Percentiles rank a stretch among this genome's conserved stretches.
Conservation (phyloP, 306 rosid species). For the Citrullus colocynthis region DNA sequence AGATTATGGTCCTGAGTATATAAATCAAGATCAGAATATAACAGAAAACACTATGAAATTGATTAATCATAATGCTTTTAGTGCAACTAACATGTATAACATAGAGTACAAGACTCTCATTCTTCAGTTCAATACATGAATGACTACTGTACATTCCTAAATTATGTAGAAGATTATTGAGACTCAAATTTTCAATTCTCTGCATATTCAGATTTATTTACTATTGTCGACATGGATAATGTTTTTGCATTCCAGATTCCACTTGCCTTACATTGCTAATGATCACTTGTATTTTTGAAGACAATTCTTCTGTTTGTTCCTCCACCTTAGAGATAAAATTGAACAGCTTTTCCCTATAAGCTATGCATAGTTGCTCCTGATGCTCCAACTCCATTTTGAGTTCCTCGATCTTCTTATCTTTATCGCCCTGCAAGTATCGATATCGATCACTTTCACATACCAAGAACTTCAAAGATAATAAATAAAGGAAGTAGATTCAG, state of each 20-base stretch:
- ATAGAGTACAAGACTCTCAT: background rate
- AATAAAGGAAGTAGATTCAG: background rate
- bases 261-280: constrained; percentile 55
- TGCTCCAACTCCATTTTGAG: constrained; percentile 68
- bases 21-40: too few species aligned
- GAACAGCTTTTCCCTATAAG: constrained; percentile 51
- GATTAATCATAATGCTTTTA: background rate
- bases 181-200: background rate
- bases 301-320: constrained; percentile 56
- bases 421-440: constrained; percentile 46
- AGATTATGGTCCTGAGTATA: too few species aligned
- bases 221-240: constrained; percentile 11
- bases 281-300: constrained; percentile 49
- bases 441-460: background rate
- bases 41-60: background rate
- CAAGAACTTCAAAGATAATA: background rate
- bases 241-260: constrained; percentile 48
- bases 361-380: constrained; percentile 59
- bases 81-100: background rate
- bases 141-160: background rate
- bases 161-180: background rate
- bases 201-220: background rate
- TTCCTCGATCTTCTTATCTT: constrained; percentile 76
- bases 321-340: constrained; percentile 53
- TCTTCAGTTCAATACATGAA: constrained; percentile 5